A percentile compares a stretch with the other conserved stretches of the same genome.
Conservation (phyloP, 495 filamentous ascomycete species). For the Chaetomium fimeti region DNA sequence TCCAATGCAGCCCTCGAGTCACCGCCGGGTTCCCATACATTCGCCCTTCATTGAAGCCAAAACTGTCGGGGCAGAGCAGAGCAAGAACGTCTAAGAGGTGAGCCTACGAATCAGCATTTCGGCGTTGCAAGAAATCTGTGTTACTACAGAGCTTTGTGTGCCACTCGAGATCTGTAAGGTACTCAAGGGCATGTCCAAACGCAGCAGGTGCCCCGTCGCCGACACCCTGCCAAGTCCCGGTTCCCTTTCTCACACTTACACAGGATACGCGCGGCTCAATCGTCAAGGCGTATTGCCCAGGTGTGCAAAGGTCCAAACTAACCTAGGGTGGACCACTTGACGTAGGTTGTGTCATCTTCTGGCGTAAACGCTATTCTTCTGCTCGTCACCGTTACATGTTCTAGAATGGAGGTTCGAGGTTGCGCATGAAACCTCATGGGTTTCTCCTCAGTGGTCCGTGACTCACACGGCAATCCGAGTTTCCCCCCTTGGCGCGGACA, state of each 20-base stretch:
- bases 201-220: no score
- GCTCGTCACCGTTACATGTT: not conserved
- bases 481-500: not conserved
- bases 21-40: not conserved
- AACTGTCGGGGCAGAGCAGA: not conserved
- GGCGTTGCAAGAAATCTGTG: not conserved
- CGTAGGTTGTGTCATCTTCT: not conserved
- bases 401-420: not conserved
- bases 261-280: constrained; percentile 4
- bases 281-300: not conserved
- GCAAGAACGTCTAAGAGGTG: not conserved
- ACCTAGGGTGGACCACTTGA: not conserved
- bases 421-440: not conserved
- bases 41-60: not conserved
- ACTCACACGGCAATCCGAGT: not conserved
- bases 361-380: not conserved
- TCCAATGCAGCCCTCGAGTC: not conserved
- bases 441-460: not conserved
- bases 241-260: not conserved
- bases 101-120: not conserved
- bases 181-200: no score
- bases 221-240: no score
- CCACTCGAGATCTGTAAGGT: no score
- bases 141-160: no score
- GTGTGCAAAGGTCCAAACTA: no score